Evolutionary conservation across 306 rosid genomes (phyloP), one percentile per base, ranked within the genome.

Genomic region (Cucumis hystrix): DNA sequence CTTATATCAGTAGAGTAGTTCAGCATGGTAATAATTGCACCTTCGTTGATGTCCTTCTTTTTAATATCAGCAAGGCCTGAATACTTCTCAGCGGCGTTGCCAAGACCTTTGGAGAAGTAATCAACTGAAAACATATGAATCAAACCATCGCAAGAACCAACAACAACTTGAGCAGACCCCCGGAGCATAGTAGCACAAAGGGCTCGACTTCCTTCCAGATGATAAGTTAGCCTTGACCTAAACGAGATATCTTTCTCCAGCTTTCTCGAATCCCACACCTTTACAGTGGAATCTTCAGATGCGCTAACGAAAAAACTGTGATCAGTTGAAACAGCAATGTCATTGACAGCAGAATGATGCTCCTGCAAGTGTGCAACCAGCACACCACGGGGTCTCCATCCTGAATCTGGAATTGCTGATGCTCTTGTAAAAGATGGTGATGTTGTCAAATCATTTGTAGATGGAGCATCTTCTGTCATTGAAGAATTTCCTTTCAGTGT

Each of bases 301-400:
- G 98, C 89, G 78, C 96, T 95, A 80, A 92, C 89, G 79, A 94
- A 95, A 80, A 95, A 95, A 75, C 92, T 90, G 61, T 92, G 91
- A 86, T 95, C 98, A 54, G 93, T 83, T 79, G 97, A 92, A 83
- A 90, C 77, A n/a, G 97, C 93, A 84, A 95, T 80, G 85, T 95
- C 91, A 82, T 89, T 92, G 74, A 95, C 97, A 17, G 97, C 93
- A 54, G 98, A 89, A 52, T 89, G 93, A 74, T 95, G 98, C 88
- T 95, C 98, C 85, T 95, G 98, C 70, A 95, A 96, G 84, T 95
- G 98, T 23, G 97, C 98, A 85, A 92, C 95, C 87, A 95, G 83
- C 71, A 95, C 97, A 51, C 98, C 98, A 43, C 92, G 93, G 5
- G 98, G 98, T 83, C 92, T 89, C 98, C 98, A 95, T 70, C 97